Base-by-base conservation (phyloP, 805 yeast species). In the Ogataea siamensis region DNA sequence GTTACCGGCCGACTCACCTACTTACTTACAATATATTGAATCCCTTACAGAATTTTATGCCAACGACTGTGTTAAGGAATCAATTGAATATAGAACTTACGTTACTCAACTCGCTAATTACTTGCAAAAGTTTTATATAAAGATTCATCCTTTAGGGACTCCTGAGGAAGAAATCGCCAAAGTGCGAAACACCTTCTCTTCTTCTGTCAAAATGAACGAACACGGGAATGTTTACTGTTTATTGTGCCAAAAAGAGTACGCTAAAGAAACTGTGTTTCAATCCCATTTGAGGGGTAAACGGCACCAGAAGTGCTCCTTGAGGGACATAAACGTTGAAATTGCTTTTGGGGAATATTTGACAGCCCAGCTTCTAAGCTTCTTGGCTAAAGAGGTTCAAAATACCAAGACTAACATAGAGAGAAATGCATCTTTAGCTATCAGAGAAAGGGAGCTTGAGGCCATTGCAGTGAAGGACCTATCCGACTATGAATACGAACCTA, bases 251-350 rank as follows among this genome's bases (percentile, higher is more conserved):
- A 83, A 76, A 52, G 40, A 51, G 13, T 88, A 86, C 55, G 64
- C 83, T 10, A 81, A 82, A 36, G 64, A 64, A 18, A 62, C 87
- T 0, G 93, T 85, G 0, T 88, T 68, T 54, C 60, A 71, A 4
- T 79, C 74, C 3, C 97, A 91, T 66, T 58, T 87, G 17, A 43
- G 51, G 1, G 95, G 96, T 1, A 85, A 83, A 55, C 81, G 80
- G 49, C 97, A 91, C 55, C 63, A 69, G 40, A 81, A 78, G 48
- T 76, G 76, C 25, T 54, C 49, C 0, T 51, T 14, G 18, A 46
- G 25, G n/a, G 6, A n/a, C 8, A 13, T 42, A 17, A 7, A 45
- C 31, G n/a, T 34, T 31, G 29, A 30, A 14, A 22, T 40, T 7
- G 27, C 39, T 5, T 22, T 26, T 19, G 22, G 37, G 19, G 34